Conservation (phyloP, 306 rosid species). For the Arachis hypogaea region DNA sequence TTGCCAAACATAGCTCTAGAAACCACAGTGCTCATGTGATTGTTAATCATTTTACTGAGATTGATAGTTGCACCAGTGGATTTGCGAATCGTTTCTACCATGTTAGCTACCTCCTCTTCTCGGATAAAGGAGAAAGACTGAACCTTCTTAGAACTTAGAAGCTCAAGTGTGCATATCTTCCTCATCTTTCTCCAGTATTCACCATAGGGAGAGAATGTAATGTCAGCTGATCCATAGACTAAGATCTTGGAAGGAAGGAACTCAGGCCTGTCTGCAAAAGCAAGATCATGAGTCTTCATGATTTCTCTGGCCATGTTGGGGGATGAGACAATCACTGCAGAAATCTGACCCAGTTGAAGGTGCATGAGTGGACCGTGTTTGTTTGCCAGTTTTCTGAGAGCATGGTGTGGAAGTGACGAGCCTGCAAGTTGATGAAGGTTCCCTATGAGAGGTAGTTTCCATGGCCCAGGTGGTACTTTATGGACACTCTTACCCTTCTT, state of each 20-base stretch:
- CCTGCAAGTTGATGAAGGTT: constrained; percentile 39
- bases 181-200: constrained; percentile 42
- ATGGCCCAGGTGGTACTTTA: constrained; percentile 33
- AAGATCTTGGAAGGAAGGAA: constrained; percentile 19
- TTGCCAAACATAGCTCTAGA: constrained; percentile 46
- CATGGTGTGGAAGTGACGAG: constrained; percentile 29
- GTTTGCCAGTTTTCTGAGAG: constrained; percentile 3
- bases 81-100: constrained; percentile 25
- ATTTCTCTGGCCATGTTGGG: constrained; percentile 27
- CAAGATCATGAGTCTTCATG: constrained; percentile 36
- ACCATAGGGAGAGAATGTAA: constrained; percentile 40
- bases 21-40: constrained; percentile 14
- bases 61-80: constrained; percentile 23
- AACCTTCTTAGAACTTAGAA: constrained; percentile 34
- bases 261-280: constrained; percentile 36
- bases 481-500: constrained; percentile 1
- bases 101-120: constrained; percentile 24
- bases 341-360: constrained; percentile 34
- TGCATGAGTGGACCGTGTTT: constrained; percentile 39
- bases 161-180: constrained; percentile 30
- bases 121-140: constrained; percentile 20
- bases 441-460: constrained; percentile 41
- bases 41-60: constrained; percentile 12
- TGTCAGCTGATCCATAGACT: background rate
- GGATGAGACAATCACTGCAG: constrained; percentile 35